Evolutionary conservation across 805 yeast species (phyloP), one percentile per base, ranked within the genome.

Genomic region (Candida anglica): DNA sequence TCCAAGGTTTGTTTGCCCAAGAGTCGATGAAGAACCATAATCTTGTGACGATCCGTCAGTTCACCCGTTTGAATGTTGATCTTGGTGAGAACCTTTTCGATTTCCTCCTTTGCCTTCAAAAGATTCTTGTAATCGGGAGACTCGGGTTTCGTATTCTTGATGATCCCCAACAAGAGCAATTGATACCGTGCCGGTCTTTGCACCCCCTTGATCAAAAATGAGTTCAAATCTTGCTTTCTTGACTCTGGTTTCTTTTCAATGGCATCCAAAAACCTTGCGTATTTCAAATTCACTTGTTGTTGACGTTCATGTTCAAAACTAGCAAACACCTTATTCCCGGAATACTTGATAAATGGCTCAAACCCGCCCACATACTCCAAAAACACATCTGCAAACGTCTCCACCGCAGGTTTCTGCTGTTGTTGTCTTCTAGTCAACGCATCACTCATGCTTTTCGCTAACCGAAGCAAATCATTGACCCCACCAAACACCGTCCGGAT

Each of bases 141-240:
- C 17, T 78, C 84, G n/a, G 81, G 81, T 34, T 72, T 75, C 0
- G 98, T 88, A 42, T 79, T 76, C 55, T 93, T 91, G 43, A 86
- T 67, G 22, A 93, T 85, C 30, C 91, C 93, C 37, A 77, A 81
- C 15, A 91, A 69, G 37, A 93, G 69, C 32, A 93, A 64, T 43
- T 95, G 96, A 60, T 93, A 93, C 45, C 98, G 71, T 7, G 97
- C 98, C 20, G 96, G 88, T 55, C 98, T 76, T 11, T 96, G 88
- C 2, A 95, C 89, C 33, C 98, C 97, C 52, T 91, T 94, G 5
- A 96, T 86, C 43, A 93, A 70, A 51, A 88, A 93, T 0, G 98
- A 93, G 17, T 91, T 85, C 34, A 93, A 79, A 59, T 94, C 97
- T 39, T 91, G 77, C 60, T 88, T 86, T 50, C 95, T 75, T 23